A percentile compares a stretch with the other conserved stretches of the same genome.
phyloP scores from a whole-genome alignment of 306 rosid genomes.

The Ceratonia siliqua region DNA sequence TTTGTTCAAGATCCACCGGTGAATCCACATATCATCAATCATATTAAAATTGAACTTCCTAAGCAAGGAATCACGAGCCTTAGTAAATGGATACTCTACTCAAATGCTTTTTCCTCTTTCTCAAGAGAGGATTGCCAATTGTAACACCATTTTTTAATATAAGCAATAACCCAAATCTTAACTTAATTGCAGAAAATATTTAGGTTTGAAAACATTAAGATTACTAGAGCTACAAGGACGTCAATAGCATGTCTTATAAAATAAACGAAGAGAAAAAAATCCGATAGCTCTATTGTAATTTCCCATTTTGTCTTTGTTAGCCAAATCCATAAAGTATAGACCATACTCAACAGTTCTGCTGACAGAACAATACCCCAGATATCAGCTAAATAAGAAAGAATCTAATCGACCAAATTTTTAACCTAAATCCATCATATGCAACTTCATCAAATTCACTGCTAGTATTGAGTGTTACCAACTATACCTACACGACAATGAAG shows the following conservation, averaged over 20 bases:
- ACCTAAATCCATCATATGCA: constrained; percentile 1
- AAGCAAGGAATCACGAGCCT: background rate
- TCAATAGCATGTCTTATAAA: background rate
- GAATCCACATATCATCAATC: background rate
- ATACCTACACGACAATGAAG: background rate
- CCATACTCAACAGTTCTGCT: constrained; percentile 11
- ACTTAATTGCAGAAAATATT: background rate
- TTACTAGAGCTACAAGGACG: constrained; percentile 20
- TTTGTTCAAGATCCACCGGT: too few relatives aligned
- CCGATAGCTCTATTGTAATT: constrained; percentile 29
- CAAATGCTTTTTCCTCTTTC: background rate
- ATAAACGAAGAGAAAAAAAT: background rate
- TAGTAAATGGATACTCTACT: background rate
- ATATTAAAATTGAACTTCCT: constrained; percentile 6
- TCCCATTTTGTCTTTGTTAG: constrained; percentile 1
- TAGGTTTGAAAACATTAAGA: background rate
- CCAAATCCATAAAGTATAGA: constrained; percentile 25
- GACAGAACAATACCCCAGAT: constrained; percentile 29
- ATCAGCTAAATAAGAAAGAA: constrained; percentile 2
- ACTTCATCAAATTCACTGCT: background rate
- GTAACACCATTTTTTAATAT: background rate
- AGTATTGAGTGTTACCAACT: background rate
- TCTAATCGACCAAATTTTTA: background rate
- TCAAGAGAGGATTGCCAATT: constrained; percentile 2
- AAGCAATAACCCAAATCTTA: background rate